Base-by-base conservation (phyloP, 176 grass and related monocot genomes). In the Ananas comosus region DNA sequence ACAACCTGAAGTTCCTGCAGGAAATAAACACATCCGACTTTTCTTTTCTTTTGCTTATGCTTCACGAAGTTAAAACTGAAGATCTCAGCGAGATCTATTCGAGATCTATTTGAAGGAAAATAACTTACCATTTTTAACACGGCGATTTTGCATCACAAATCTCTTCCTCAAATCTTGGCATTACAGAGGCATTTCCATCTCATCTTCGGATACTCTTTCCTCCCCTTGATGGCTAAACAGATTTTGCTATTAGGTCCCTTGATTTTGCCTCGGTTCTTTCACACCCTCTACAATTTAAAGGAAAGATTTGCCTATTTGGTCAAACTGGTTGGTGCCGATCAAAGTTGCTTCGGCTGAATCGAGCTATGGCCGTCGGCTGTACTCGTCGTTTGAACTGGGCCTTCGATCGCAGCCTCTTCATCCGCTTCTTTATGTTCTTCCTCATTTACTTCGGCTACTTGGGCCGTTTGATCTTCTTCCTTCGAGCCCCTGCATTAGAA, bases 401-500 rank as follows among this genome's bases (percentile, higher is more conserved):
- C 51, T 9, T 16, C 70, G 27, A 51, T 59, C 5, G 72, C 76
- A 1, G 80, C 76, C 76, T 87, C 85, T 64, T 87, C 80, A 1
- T 87, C 85, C 14, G 9, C 21, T 61, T 19, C 56, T 19, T 61
- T 61, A 61, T 61, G 17, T 19, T 61, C 17, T 61, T 87, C 80
- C 0, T 87, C 85, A 42, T 4, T 72, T 49, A 63, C 12, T 11
- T 57, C 76, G 3, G 72, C 59, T 42, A 83, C 68, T 58, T 83
- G 80, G 1, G 76, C 54, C 0, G 42, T 83, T 33, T 80, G 76
- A 17, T 76, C 80, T 0, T 72, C 64, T 49, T 76, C 64, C 54
- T 48, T 87, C 6, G 80, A 83, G 17, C 80, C 69, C 47, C 85
- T 87, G 77, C 56, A 80, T 73, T 50, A 3, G 68, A 29, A 13